Evolutionary conservation across 2,329 filamentous ascomycete species (phyloP).

Genomic region (Calycina herbarum): DNA sequence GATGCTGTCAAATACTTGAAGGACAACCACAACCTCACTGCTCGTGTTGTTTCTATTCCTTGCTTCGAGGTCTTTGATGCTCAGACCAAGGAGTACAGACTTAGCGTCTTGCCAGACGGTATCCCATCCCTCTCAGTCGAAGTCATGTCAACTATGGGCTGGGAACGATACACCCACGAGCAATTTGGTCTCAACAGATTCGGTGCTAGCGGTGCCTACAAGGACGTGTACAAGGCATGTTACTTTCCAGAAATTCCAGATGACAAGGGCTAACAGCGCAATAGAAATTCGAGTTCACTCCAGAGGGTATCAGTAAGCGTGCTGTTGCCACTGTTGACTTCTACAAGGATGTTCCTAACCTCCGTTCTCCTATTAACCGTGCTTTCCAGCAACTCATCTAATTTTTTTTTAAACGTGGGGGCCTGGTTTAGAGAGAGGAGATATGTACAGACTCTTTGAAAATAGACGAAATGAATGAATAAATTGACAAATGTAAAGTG

Average conservation of each 20-base stretch:
- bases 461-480: constrained; percentile 13
- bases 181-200: constrained; percentile 99
- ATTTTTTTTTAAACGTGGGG: constrained; percentile 29
- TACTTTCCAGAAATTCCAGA: constrained; percentile 16
- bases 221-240: constrained; percentile 90
- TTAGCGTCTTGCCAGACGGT: constrained; percentile 88
- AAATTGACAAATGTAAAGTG: background rate
- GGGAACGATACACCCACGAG: constrained; percentile 99
- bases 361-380: constrained; percentile 94
- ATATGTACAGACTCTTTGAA: constrained; percentile 13
- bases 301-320: constrained; percentile 94
- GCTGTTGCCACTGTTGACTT: constrained; percentile 90
- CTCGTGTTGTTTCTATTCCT: constrained; percentile 91
- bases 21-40: constrained; percentile 83
- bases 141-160: constrained; percentile 95
- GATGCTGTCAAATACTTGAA: constrained; percentile 90
- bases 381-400: constrained; percentile 98
- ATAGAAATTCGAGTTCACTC: constrained; percentile 99
- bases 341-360: constrained; percentile 90
- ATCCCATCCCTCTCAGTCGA: constrained; percentile 93
- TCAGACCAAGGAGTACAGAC: constrained; percentile 91
- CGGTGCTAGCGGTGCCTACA: constrained; percentile 95
- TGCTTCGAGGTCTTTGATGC: constrained; percentile 97
- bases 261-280: constrained; percentile 40
- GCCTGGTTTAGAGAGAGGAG: constrained; percentile 3